Base-by-base conservation (phyloP, 768 basidiomycete species). In the Nidularia sp. region DNA sequence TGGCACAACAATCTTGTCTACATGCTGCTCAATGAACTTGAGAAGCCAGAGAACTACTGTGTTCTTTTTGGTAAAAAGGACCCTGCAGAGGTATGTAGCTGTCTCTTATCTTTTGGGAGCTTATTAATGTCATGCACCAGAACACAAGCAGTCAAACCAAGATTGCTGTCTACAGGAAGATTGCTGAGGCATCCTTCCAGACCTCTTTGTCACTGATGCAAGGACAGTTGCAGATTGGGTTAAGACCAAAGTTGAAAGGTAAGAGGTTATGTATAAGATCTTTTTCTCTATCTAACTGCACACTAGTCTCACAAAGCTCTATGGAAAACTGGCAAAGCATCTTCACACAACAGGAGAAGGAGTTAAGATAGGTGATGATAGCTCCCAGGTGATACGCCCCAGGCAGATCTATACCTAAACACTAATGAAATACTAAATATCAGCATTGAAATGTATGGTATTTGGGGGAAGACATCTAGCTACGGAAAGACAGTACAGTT, bases 91-190 rank as follows among this genome's bases (percentile, higher is more conserved):
- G 36, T 39, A 39, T 9, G 36, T 39, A 9, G 9, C 9, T 15
- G 9, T n/a, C 31, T 42, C 18, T 41, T 35, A 36, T 15, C 35
- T 36, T 50, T 18, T 50, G 35, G 6, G 6, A 41, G 2, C 34
- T 5, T 5, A 39, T 7, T 50, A 50, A 18, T 18, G 18, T 18
- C 18, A 15, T 12, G 12, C 31, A 2, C 35, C 49, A 50, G 49
- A 50, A 50, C 31, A 50, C 49, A 10, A 50, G 49, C 41, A 35
- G 34, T 15, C n/a, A 50, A 15, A 50, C 49, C 4, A 50, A 50
- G 34, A 34, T 39, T 5, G 22, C 33, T 35, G 49, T 50, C 2
- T 50, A 42, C 35, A 31, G 15, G 15, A 9, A 22, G 13, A 50
- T 50, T 50, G 35, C 35, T 45, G 6, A 18, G 31, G 49, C 49